phyloP scores from a whole-genome alignment of 2,329 filamentous ascomycete species.

The Raffaelea deltoideospora region DNA sequence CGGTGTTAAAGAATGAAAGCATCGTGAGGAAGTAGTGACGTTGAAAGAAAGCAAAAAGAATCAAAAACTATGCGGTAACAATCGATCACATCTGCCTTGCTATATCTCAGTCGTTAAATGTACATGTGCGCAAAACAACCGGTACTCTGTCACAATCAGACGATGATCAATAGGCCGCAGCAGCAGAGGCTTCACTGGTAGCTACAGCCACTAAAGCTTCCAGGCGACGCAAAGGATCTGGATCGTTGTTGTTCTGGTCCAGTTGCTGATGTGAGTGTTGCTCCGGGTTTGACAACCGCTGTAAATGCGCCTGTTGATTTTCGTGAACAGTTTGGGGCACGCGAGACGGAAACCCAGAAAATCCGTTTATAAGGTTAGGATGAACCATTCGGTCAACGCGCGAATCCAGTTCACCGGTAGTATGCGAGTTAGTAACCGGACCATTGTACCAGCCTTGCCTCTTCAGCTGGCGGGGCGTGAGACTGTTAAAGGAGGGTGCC shows the following conservation, averaged over 20 bases:
- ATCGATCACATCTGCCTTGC: no score
- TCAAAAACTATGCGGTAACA: no score
- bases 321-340: conserved; percentile 9
- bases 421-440: conserved; percentile 16
- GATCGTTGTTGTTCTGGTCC: not conserved
- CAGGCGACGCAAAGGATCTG: conserved; percentile 5
- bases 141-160: no score
- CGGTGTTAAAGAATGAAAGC: no score
- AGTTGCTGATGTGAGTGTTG: conserved; percentile 1
- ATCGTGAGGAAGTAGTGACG: no score
- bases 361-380: conserved; percentile 25
- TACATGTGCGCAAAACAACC: no score
- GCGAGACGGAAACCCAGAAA: conserved; percentile 9
- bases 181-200: conserved; percentile 6
- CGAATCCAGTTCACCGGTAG: conserved; percentile 9
- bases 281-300: not conserved
- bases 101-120: no score
- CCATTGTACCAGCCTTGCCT: conserved; percentile 61
- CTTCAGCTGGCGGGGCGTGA: conserved; percentile 43
- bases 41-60: no score
- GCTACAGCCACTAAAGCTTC: conserved; percentile 11
- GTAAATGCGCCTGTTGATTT: not conserved
- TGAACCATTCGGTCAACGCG: conserved; percentile 41
- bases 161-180: conserved; percentile 10
- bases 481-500: conserved; percentile 32